These are phyloP conservation scores for Periconia digitata DNA, from an alignment of 2,329 filamentous ascomycete genomes.

Conservation along the genomic window DNA sequence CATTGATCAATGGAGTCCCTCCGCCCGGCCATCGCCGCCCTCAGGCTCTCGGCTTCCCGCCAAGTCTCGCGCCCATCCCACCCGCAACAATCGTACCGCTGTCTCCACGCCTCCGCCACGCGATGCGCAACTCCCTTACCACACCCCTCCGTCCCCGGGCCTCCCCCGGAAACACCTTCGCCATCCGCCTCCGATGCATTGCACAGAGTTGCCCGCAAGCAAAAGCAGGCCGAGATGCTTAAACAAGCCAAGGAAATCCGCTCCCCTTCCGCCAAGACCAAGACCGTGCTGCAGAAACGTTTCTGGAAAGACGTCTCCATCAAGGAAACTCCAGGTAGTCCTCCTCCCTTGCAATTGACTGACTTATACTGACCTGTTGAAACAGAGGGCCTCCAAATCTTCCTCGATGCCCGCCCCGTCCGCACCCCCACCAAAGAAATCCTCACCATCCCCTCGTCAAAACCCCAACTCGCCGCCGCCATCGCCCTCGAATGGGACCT, in stretches of 20 bases:
- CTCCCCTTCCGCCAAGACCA: conserved; percentile 47
- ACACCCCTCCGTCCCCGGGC: conserved; percentile 59
- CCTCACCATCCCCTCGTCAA: conserved; percentile 71
- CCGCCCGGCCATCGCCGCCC: conserved; percentile 27
- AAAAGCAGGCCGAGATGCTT: conserved; percentile 54
- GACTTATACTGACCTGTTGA: conserved; percentile 9
- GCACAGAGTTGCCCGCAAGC: conserved; percentile 51
- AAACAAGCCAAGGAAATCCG: conserved; percentile 49
- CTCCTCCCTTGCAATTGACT: conserved; percentile 2
- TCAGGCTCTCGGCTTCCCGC: conserved; percentile 19
- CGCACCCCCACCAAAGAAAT: conserved; percentile 73
- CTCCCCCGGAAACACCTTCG: conserved; percentile 60
- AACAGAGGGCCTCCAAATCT: conserved; percentile 62
- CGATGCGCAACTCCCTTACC: conserved; percentile 58
- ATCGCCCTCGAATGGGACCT: conserved; percentile 94
- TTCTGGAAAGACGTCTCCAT: conserved; percentile 89
- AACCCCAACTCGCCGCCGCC: conserved; percentile 79
- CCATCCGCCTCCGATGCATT: conserved; percentile 51
- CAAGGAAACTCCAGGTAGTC: conserved; percentile 59
- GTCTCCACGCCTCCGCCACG: conserved; percentile 46
- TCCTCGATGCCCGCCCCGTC: conserved; percentile 77
- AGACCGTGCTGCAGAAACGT: conserved; percentile 63
- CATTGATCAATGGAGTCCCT: conserved; percentile 38
- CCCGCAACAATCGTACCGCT: conserved; percentile 28
- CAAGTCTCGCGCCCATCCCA: conserved; percentile 11